phyloP scores from a whole-genome alignment of 306 rosid genomes.

The Ziziphus jujuba region DNA sequence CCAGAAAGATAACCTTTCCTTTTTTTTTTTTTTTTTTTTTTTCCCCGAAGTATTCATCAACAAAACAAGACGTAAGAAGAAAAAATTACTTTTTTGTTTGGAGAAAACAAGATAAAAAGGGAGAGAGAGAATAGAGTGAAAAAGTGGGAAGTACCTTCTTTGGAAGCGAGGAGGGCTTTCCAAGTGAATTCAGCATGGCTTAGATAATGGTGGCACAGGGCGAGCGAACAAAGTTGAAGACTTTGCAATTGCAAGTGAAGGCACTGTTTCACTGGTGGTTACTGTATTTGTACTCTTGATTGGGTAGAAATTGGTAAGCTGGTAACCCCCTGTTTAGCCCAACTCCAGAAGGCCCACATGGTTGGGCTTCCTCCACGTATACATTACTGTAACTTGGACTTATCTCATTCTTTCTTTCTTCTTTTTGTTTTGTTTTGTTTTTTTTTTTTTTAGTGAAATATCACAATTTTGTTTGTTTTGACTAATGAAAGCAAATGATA shows the following conservation, averaged over 20 bases:
- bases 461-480: too few relatives aligned
- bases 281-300: too few relatives aligned
- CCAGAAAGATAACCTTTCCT: not conserved
- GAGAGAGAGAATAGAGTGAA: not conserved
- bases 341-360: too few relatives aligned
- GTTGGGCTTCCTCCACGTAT: too few relatives aligned
- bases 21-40: too few relatives aligned
- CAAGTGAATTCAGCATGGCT: conserved; percentile 44
- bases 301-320: too few relatives aligned
- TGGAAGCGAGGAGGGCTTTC: conserved; percentile 32
- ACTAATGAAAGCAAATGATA: too few relatives aligned
- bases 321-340: too few relatives aligned
- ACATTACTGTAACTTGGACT: too few relatives aligned
- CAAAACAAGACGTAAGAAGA: not conserved
- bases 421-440: too few relatives aligned
- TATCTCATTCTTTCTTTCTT: too few relatives aligned
- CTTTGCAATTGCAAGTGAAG: not conserved
- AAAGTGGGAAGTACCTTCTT: conserved; percentile 41
- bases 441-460: too few relatives aligned
- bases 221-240: conserved; percentile 5
- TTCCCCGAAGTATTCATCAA: not conserved
- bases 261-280: not conserved
- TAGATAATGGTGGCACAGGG: not conserved
- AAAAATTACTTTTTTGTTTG: not conserved
- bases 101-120: not conserved